Base-by-base conservation (phyloP, 495 filamentous ascomycete genomes). In the Aspergillus affinis region DNA sequence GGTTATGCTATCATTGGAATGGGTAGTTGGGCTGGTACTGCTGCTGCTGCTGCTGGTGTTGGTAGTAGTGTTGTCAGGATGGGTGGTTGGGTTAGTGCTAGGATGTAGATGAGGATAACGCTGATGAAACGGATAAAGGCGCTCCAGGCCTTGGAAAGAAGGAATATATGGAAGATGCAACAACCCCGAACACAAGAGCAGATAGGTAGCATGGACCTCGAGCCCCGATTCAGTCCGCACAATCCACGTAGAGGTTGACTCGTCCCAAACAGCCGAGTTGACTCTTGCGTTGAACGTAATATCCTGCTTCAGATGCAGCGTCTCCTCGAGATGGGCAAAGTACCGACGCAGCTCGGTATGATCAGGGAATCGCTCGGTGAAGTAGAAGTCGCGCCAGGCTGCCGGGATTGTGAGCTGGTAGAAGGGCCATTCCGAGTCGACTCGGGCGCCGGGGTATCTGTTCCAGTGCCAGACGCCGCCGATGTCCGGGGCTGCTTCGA, bases 391-490 rank as follows among this genome's bases (percentile, higher is more conserved):
- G 48, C 81, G 74, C 67, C 73, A 85, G 6, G 82, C 70, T 54
- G 83, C 77, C 8, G 77, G 74, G 20, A 72, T 72, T 8, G 75
- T 78, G 54, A 78, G 79, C 66, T 83, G 71, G 63, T 87, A 87
- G 8, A 74, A 62, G 0, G 82, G 82, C 1, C 79, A 73, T 51
- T 77, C 65, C 10, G 72, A 78, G 65, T 87, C 85, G 3, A 84
- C 81, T 0, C 78, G 61, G 6, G 72, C 72, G 2, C 75, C 75
- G 0, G 82, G 82, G 54, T 84, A 85, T 47, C 77, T 68, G 62
- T 84, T 85, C 79, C 77, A 81, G 45, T 75, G 64, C 82, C 81
- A 84, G 21, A 74, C 74, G 9, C 83, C 83, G 3, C 83, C 83
- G 44, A 78, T 65, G 49, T 73, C 72, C 12, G 61, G 55, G 19